Evolutionary conservation across 495 filamentous ascomycete genomes (phyloP).

Genomic region (Immersiella caudata): DNA sequence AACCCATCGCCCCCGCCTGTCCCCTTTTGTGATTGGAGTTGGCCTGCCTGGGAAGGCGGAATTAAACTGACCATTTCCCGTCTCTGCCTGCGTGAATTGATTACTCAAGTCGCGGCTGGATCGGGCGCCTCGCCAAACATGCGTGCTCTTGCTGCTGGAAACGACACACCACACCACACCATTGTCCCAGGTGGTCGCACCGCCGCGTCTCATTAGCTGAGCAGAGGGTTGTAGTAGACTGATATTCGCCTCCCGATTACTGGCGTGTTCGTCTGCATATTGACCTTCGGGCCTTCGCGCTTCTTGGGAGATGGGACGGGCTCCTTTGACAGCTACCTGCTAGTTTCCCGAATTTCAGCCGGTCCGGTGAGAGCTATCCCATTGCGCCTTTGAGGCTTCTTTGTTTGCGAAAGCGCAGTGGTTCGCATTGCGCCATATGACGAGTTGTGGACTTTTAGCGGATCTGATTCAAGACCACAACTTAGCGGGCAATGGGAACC

Average conservation of each 20-base stretch:
- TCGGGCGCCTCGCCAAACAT: not conserved
- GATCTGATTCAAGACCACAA: not conserved
- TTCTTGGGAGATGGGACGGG: not conserved
- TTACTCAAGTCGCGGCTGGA: constrained; percentile 11
- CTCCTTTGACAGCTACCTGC: not conserved
- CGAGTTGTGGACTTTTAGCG: constrained; percentile 1
- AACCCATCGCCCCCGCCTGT: not conserved
- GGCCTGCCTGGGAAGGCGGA: not conserved
- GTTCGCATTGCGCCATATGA: constrained; percentile 15
- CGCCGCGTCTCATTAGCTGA: constrained; percentile 7
- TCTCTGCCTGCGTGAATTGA: constrained; percentile 5
- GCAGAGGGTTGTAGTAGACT: not conserved
- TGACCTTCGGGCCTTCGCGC: not conserved
- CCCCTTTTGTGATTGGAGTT: not conserved
- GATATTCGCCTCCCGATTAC: not conserved
- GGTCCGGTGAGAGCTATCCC: not conserved
- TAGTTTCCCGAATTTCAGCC: not conserved
- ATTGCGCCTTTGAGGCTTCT: constrained; percentile 7
- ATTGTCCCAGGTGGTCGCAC: constrained; percentile 6
- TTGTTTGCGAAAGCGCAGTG: constrained; percentile 4
- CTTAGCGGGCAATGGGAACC: not conserved
- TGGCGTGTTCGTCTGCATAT: not conserved
- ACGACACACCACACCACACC: not conserved
- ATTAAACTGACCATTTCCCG: not conserved
- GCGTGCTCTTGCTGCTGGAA: not conserved